Conservation (phyloP, 192 early-diverging fungal species). For the Entomortierella chlamydospora region DNA sequence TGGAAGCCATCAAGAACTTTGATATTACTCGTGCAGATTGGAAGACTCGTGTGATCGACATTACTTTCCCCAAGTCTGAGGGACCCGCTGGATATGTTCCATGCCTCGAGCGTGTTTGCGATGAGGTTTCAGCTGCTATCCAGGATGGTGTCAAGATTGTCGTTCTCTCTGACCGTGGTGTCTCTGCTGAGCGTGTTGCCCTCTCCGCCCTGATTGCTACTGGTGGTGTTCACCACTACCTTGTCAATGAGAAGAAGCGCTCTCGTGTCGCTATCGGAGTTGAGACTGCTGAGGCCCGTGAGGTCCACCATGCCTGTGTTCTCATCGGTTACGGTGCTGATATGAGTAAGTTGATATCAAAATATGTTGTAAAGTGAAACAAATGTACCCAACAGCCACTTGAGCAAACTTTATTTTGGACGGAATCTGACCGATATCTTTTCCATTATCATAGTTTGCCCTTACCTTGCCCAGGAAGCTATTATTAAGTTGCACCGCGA, state of each 20-base stretch:
- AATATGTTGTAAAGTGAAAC: too few relatives aligned
- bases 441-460: conserved; percentile 70
- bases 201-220: conserved; percentile 88
- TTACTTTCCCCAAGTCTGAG: conserved; percentile 81
- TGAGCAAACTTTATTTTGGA: neutral
- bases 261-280: conserved; percentile 88
- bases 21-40: conserved; percentile 74
- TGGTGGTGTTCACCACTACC: conserved; percentile 94
- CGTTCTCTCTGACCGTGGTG: conserved; percentile 83
- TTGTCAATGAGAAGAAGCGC: conserved; percentile 90
- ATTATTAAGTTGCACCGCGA: conserved; percentile 92
- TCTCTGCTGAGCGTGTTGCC: conserved; percentile 75
- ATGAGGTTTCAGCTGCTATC: conserved; percentile 86
- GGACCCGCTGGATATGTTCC: conserved; percentile 82
- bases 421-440: neutral
- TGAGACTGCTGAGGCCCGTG: conserved; percentile 94
- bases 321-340: conserved; percentile 96
- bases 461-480: conserved; percentile 91
- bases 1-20: conserved; percentile 83
- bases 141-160: conserved; percentile 82
- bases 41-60: conserved; percentile 86
- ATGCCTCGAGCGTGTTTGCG: conserved; percentile 89
- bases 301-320: conserved; percentile 96
- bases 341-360: conserved; percentile 65
- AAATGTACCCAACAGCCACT: too few relatives aligned